phyloP scores from a whole-genome alignment of 805 yeast genomes.

The Spathaspora girioi region DNA sequence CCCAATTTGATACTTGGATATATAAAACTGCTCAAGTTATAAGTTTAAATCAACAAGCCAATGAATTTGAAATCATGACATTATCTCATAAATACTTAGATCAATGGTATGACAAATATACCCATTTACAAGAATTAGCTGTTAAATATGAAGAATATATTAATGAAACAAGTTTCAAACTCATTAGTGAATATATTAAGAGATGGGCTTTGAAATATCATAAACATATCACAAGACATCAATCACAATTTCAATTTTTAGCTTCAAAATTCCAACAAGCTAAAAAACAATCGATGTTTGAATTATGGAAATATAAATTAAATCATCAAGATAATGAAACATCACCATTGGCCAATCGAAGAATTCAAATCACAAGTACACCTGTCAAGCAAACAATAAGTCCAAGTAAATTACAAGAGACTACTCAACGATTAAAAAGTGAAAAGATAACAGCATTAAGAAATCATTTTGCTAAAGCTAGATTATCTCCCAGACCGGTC shows the following conservation, averaged over 20 bases:
- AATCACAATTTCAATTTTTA: conserved; percentile 33
- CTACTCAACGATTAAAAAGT: conserved; percentile 30
- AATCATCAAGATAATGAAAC: conserved; percentile 10
- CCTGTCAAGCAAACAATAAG: conserved; percentile 24
- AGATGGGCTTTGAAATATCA: conserved; percentile 36
- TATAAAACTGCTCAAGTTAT: neutral
- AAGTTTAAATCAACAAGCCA: conserved; percentile 10
- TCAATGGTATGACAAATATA: conserved; percentile 32
- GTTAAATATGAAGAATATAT: conserved; percentile 28
- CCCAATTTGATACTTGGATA: conserved; percentile 4
- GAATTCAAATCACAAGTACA: conserved; percentile 12
- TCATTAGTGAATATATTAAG: conserved; percentile 22
- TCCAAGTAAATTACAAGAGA: conserved; percentile 36
- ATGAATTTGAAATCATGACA: conserved; percentile 14
- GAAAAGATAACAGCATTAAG: conserved; percentile 33
- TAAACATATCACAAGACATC: conserved; percentile 27
- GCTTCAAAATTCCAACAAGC: conserved; percentile 28
- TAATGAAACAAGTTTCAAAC: conserved; percentile 24
- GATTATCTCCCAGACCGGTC: conserved; percentile 11
- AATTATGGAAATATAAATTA: conserved; percentile 33
- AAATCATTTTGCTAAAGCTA: conserved; percentile 26
- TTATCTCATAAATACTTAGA: conserved; percentile 24
- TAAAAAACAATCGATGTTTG: conserved; percentile 27
- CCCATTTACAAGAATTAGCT: conserved; percentile 19
- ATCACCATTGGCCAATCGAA: conserved; percentile 31